Evolutionary conservation across 768 basidiomycete species (phyloP).

Genomic region (Russula virescens): DNA sequence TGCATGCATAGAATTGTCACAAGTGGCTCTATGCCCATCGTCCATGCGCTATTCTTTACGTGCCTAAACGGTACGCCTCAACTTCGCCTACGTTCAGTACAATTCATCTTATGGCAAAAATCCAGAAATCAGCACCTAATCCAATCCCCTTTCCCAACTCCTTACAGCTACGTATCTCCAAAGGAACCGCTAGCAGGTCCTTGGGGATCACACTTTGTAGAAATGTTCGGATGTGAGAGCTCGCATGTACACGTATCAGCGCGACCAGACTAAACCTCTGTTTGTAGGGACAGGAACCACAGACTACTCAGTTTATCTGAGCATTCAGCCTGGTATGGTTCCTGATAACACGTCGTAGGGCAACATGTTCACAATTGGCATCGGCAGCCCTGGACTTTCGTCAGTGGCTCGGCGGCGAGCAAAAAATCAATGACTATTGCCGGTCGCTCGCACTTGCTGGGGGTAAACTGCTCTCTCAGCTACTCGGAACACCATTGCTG

Average conservation of each 20-base stretch:
- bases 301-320: constrained; percentile 49
- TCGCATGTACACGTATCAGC: background rate
- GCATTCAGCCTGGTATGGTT: constrained; percentile 45
- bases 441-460: constrained; percentile 63
- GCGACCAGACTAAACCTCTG: background rate
- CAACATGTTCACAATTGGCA: background rate
- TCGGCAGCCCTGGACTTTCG: constrained; percentile 65
- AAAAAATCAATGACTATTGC: constrained; percentile 63
- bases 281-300: constrained; percentile 58
- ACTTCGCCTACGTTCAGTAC: too few species aligned
- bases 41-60: constrained; percentile 64
- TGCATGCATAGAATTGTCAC: constrained; percentile 59
- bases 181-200: constrained; percentile 32
- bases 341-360: background rate
- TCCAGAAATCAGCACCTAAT: constrained; percentile 60
- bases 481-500: constrained; percentile 57
- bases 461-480: constrained; percentile 51
- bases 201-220: constrained; percentile 37
- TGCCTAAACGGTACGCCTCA: constrained; percentile 50
- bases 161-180: constrained; percentile 46
- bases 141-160: constrained; percentile 53
- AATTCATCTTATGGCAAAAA: background rate
- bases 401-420: constrained; percentile 67
- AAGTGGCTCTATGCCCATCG: constrained; percentile 80
- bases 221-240: constrained; percentile 49